These are phyloP conservation scores for Orbilia oligospora DNA, from an alignment of 2,329 filamentous ascomycete genomes.

Conservation along the genomic window DNA sequence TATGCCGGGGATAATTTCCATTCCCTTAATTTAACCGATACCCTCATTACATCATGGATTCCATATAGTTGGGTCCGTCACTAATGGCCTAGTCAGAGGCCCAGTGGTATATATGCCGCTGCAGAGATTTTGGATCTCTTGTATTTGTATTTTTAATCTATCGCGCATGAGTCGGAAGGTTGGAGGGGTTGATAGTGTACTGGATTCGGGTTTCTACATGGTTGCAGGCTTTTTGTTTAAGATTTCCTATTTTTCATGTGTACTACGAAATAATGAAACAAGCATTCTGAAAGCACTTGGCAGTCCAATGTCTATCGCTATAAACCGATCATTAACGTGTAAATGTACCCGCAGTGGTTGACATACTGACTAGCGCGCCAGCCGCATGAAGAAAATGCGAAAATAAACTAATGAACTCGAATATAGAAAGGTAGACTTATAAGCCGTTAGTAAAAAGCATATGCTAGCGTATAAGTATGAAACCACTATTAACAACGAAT, in stretches of 20 bases:
- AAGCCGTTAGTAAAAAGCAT: too few relatives aligned
- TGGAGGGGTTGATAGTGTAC: neutral
- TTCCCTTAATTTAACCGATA: slow-evolving; percentile 3
- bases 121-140: neutral
- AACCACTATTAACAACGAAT: too few relatives aligned
- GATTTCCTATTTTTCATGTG: slow-evolving; percentile 4
- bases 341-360: too few relatives aligned
- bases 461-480: too few relatives aligned
- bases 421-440: too few relatives aligned
- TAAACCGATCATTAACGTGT: too few relatives aligned
- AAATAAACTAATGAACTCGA: too few relatives aligned
- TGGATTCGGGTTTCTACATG: neutral
- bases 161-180: neutral
- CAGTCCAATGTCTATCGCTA: neutral
- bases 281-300: neutral
- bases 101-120: neutral
- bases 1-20: neutral
- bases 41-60: slow-evolving; percentile 6
- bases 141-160: slow-evolving; percentile 18
- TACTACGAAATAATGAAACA: neutral
- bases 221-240: neutral
- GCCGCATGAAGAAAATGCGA: too few relatives aligned
- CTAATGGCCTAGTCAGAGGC: slow-evolving; percentile 13
- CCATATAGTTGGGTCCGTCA: neutral
- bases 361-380: too few relatives aligned